Evolutionary conservation across 805 yeast genomes (phyloP).

Genomic region (Saccharomycopsis microspora): DNA sequence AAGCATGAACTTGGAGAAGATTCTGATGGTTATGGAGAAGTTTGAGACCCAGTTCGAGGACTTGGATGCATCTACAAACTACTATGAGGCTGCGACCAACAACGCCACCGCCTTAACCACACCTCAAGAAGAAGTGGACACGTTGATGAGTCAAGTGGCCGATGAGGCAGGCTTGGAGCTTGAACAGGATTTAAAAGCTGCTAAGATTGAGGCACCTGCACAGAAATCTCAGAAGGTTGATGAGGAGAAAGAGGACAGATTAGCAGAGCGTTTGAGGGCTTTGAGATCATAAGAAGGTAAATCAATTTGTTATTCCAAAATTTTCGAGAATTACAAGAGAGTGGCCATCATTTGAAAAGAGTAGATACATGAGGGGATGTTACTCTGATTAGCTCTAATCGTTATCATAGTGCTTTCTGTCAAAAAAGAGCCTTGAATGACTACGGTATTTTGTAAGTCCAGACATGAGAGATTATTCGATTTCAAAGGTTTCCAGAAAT

Average conservation of each 20-base stretch:
- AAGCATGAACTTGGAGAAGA: conserved; percentile 88
- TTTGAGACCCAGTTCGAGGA: conserved; percentile 96
- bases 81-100: conserved; percentile 83
- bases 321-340: too few relatives aligned
- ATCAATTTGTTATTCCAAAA: too few relatives aligned
- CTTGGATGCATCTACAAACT: conserved; percentile 84
- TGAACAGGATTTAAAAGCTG: conserved; percentile 66
- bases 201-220: conserved; percentile 33
- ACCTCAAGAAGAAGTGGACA: conserved; percentile 93
- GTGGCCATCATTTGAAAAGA: too few relatives aligned
- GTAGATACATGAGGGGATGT: too few relatives aligned
- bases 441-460: too few relatives aligned
- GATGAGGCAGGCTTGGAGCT: conserved; percentile 95
- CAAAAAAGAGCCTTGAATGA: too few relatives aligned
- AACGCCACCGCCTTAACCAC: conserved; percentile 81
- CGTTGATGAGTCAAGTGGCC: conserved; percentile 82
- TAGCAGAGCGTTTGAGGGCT: conserved; percentile 85
- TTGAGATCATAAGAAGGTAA: conserved; percentile 36
- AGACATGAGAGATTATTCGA: too few relatives aligned
- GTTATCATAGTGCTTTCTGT: too few relatives aligned
- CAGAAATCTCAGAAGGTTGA: conserved; percentile 29
- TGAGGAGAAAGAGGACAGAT: conserved; percentile 73
- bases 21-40: conserved; percentile 92
- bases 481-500: too few relatives aligned
- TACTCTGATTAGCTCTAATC: too few relatives aligned